Evolutionary conservation across 768 basidiomycete species (phyloP), one percentile per base, ranked within the genome.

Genomic region (Collybia sordida): DNA sequence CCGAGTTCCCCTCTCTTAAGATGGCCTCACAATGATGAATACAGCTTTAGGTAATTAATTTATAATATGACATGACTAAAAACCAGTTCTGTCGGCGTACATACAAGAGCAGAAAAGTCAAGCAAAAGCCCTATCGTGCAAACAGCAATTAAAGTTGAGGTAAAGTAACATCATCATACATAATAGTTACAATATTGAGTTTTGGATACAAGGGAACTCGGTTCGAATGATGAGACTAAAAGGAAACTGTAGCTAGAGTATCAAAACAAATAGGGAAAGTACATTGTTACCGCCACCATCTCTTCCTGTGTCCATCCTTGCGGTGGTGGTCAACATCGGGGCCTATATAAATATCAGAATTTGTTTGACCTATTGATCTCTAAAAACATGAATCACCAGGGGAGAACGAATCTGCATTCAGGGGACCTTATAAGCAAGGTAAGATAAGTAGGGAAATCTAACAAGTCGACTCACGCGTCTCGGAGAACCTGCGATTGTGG

Each of bases 331-430:
- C 38, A 31, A 36, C 15, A 17, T 27, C 50, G 35, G 25, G 19
- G 34, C 3, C 14, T 15, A 28, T 3, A 12, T 21, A 8, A 17
- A 9, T 25, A 23, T 41, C 23, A 46, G 38, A 3, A 23, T 8
- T 4, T 7, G n/a, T 4, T 25, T 18, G 19, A n/a, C 24, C 36
- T 3, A 43, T 38, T 7, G 21, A 14, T 17, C 7, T 9, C 18
- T 11, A 15, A 7, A 17, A 37, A 21, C 23, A 45, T 43, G 52
- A 21, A 51, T 52, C 23, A 27, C 52, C 50, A 25, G 46, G 18
- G 5, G 17, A 18, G 45, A 47, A 52, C 6, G 51, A 42, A 3
- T 49, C 55, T 39, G 55, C 56, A 21, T 59, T 52, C 27, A 60
- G 53, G 39, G 59, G 58, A 24, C 41, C 56, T 59, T 31, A 7